These are phyloP conservation scores for Corylus avellana DNA, from an alignment of 306 rosid species.

Conservation along the genomic window DNA sequence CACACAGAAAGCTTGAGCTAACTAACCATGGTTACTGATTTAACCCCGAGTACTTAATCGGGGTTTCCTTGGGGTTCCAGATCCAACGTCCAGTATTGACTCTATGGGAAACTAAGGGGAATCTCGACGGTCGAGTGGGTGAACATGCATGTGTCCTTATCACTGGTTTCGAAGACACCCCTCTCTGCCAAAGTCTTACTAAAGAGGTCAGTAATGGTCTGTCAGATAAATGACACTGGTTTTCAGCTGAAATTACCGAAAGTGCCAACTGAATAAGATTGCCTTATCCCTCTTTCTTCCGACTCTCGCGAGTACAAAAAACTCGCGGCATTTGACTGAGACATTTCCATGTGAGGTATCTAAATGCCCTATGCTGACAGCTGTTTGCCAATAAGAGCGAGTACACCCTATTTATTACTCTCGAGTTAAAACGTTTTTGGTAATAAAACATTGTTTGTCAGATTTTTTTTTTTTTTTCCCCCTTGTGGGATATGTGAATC, in stretches of 20 bases:
- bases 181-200: slow-evolving; percentile 35
- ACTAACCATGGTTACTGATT: slow-evolving; percentile 48
- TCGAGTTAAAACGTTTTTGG: neutral
- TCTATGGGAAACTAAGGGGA: slow-evolving; percentile 31
- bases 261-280: slow-evolving; percentile 11
- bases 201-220: slow-evolving; percentile 31
- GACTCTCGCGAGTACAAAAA: neutral
- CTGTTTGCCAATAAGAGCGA: neutral
- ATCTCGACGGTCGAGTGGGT: slow-evolving; percentile 59
- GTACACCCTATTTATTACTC: neutral
- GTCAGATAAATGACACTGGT: slow-evolving; percentile 30
- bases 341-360: slow-evolving; percentile 33
- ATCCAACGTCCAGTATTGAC: slow-evolving; percentile 37
- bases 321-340: slow-evolving; percentile 17
- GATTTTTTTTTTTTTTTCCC: neutral
- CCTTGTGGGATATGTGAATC: neutral
- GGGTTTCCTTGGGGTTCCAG: slow-evolving; percentile 16
- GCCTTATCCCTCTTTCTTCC: neutral
- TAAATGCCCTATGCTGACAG: neutral
- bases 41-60: slow-evolving; percentile 12
- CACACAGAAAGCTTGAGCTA: neutral
- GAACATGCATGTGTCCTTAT: slow-evolving; percentile 88
- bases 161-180: slow-evolving; percentile 57
- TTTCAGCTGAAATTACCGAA: slow-evolving; percentile 15
- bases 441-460: neutral